Conservation (phyloP, 345 rosid genomes). For the Pistacia integerrima region DNA sequence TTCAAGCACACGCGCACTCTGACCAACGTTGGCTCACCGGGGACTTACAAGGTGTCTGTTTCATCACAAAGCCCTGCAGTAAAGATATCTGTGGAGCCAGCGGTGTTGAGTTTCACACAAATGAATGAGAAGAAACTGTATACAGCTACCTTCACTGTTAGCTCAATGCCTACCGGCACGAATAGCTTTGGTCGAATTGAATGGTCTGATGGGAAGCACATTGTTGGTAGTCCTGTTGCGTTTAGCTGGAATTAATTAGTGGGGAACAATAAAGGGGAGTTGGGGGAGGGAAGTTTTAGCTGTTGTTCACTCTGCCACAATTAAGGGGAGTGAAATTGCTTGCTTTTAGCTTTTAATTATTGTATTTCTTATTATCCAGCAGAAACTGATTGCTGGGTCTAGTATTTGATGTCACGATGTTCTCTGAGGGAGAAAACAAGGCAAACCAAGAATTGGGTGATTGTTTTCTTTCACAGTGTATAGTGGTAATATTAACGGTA, state of each 20-base stretch:
- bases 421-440: conserved; percentile 20
- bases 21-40: conserved; percentile 69
- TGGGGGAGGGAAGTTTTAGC: background rate
- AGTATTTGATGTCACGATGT: conserved; percentile 22
- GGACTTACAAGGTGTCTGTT: conserved; percentile 55
- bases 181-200: conserved; percentile 57
- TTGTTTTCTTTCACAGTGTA: conserved; percentile 27
- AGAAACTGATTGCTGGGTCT: conserved; percentile 16
- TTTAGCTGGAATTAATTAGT: conserved; percentile 52
- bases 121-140: conserved; percentile 69
- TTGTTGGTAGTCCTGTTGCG: conserved; percentile 82
- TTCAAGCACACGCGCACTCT: conserved; percentile 65
- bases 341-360: conserved; percentile 16
- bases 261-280: background rate
- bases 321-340: background rate
- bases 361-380: conserved; percentile 19
- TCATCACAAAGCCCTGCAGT: conserved; percentile 41
- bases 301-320: conserved; percentile 11
- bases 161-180: conserved; percentile 38
- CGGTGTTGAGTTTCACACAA: conserved; percentile 49
- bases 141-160: conserved; percentile 64
- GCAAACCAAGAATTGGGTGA: background rate
- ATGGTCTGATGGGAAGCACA: conserved; percentile 81
- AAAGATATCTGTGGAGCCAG: conserved; percentile 68
- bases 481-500: background rate